Percentiles rank a stretch among this genome's conserved stretches.
Conservation (phyloP, 768 basidiomycete species). For the Pleurotus citrinopileatus region DNA sequence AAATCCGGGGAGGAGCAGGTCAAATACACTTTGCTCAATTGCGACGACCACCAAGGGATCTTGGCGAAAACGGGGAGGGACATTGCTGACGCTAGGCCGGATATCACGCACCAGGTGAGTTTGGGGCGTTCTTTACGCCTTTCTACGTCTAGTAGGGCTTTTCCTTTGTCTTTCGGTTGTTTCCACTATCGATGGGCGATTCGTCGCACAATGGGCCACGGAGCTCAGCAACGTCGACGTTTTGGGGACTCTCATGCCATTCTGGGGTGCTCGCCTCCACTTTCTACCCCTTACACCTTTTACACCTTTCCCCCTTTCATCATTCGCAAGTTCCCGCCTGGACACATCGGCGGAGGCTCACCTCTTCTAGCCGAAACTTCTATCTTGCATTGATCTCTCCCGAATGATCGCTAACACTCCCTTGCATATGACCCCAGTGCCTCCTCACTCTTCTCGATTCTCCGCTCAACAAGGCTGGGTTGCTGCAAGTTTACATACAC, state of each 20-base stretch:
- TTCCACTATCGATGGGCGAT: constrained; percentile 7
- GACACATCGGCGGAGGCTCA: too few relatives aligned
- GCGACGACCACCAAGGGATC: constrained; percentile 99
- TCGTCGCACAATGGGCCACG: constrained; percentile 1
- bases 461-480: constrained; percentile 94
- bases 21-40: constrained; percentile 95
- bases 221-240: neutral
- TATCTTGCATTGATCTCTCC: neutral
- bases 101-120: constrained; percentile 95
- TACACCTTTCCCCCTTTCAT: neutral
- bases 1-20: constrained; percentile 72
- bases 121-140: neutral
- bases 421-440: constrained; percentile 51
- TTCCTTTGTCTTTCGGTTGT: constrained; percentile 9
- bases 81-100: constrained; percentile 98
- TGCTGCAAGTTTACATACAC: constrained; percentile 97
- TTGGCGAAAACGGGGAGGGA: constrained; percentile 96
- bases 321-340: too few relatives aligned
- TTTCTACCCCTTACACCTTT: neutral
- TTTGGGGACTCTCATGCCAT: neutral
- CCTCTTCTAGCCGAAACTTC: neutral
- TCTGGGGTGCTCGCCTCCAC: neutral
- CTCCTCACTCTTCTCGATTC: constrained; percentile 95
- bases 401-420: neutral
- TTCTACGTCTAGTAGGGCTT: neutral